These are phyloP conservation scores for Ramularia endophylla DNA, from an alignment of 2,329 filamentous ascomycete species.

Conservation along the genomic window DNA sequence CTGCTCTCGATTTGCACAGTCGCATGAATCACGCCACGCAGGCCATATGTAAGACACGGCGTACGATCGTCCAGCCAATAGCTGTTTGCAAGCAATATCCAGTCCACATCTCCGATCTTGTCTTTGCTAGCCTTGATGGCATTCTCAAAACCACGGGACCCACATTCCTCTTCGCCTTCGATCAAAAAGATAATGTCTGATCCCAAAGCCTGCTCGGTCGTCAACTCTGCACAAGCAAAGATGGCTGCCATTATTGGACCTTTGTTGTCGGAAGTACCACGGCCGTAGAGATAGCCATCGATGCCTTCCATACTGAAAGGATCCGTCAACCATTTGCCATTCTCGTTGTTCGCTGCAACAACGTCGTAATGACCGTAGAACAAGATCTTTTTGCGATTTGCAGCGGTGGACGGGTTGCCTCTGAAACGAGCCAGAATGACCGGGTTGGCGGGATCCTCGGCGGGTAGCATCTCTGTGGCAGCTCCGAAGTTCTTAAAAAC, in stretches of 20 bases:
- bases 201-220: conserved; percentile 73
- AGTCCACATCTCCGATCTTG: conserved; percentile 84
- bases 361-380: conserved; percentile 99
- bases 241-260: conserved; percentile 90
- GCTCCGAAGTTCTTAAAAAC: conserved; percentile 91
- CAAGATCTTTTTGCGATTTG: conserved; percentile 73
- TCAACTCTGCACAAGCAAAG: conserved; percentile 85
- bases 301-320: conserved; percentile 86
- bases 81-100: conserved; percentile 91
- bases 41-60: conserved; percentile 89
- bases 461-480: conserved; percentile 82
- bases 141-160: conserved; percentile 83
- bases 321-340: conserved; percentile 76
- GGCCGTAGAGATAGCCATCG: conserved; percentile 89
- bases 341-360: conserved; percentile 78
- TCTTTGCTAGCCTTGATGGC: conserved; percentile 74
- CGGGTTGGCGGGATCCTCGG: conserved; percentile 71
- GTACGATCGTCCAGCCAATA: conserved; percentile 98
- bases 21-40: conserved; percentile 89
- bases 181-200: conserved; percentile 92
- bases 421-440: conserved; percentile 89
- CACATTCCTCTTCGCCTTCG: conserved; percentile 94
- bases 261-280: conserved; percentile 97
- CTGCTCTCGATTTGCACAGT: conserved; percentile 82
- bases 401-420: conserved; percentile 61